Evolutionary conservation across 805 yeast species (phyloP), one percentile per base, ranked within the genome.

Genomic region (Starmerella davenportii): DNA sequence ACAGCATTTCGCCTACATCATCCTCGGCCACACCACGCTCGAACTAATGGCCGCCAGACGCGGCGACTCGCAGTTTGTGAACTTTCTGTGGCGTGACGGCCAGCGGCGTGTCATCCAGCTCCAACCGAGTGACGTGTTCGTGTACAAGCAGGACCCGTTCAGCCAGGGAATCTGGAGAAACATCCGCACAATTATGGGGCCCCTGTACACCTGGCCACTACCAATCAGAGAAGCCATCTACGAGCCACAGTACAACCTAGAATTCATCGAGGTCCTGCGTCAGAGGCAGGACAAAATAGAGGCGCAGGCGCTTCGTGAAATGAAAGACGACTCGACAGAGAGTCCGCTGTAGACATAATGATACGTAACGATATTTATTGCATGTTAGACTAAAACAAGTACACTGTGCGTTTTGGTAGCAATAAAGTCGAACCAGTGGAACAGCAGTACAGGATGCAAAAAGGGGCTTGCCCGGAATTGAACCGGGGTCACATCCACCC

Each of bases 41-140:
- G 87, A 78, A 44, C 74, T 69, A 27, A 51, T 75, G 30, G 56
- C 63, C 14, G 44, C 59, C 24, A 59, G 43, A 7, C 37, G 48
- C 3, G 36, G 37, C n/a, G 30, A 36, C n/a, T 36, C 38, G 21
- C 54, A 53, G 2, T 47, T 48, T 11, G 66, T 64, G 47, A 58
- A 58, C 39, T 47, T 58, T 16, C 63, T 65, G 58, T 61, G 60
- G 49, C 53, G 60, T 7, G 32, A 29, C 19, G 32, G 32, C 19
- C 32, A 29, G 8, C 32, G 32, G 15, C 64, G 69, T 35, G 51
- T 64, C 2, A 64, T 70, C 2, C 70, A 69, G 3, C 59, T 63
- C 18, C 57, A 63, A 40, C 58, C 59, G 39, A 65, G 61, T 42
- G 54, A 55, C 16, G 28, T 47, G 5, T 37, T 45, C 18, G 38